Percentiles rank a stretch among this genome's conserved stretches.
Evolutionary conservation across 2,329 filamentous ascomycete species (phyloP).

Genomic region (Elsinoe batatas): DNA sequence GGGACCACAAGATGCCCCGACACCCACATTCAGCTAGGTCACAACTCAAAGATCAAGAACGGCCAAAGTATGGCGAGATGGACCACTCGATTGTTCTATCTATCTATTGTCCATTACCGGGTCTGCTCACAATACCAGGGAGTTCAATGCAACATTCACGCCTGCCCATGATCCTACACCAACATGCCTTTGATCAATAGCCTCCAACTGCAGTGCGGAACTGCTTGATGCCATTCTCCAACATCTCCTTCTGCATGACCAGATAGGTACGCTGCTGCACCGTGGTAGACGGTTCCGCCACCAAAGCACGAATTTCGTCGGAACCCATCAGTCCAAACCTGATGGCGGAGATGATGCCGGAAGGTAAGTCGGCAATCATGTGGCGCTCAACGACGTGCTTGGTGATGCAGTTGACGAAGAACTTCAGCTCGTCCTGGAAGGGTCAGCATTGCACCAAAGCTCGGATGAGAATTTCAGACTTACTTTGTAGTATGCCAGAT

Average conservation of each 20-base stretch:
- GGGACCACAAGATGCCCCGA: too few species aligned
- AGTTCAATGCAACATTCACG: not conserved
- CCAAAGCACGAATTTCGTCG: constrained; percentile 26
- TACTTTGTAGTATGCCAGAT: constrained; percentile 29
- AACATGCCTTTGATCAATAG: not conserved
- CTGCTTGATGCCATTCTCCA: constrained; percentile 28
- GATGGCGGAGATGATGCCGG: constrained; percentile 25
- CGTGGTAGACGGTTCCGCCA: constrained; percentile 27
- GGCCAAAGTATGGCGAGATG: too few species aligned
- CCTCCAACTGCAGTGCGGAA: constrained; percentile 19
- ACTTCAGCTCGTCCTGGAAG: constrained; percentile 26
- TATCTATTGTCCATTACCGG: not conserved
- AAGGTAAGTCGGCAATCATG: constrained; percentile 25
- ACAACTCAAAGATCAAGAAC: too few species aligned
- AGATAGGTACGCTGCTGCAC: constrained; percentile 23
- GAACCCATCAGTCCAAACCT: constrained; percentile 26
- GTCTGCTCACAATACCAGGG: too few species aligned
- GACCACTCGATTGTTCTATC: not conserved
- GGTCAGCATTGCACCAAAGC: not conserved
- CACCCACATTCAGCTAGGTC: too few species aligned
- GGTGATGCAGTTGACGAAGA: constrained; percentile 28
- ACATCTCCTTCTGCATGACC: constrained; percentile 23
- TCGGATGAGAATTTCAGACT: not conserved
- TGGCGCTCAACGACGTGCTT: constrained; percentile 32
- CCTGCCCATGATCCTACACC: not conserved